Base-by-base conservation (phyloP, 176 grass and related monocot species). In the Tillandsia leiboldiana region DNA sequence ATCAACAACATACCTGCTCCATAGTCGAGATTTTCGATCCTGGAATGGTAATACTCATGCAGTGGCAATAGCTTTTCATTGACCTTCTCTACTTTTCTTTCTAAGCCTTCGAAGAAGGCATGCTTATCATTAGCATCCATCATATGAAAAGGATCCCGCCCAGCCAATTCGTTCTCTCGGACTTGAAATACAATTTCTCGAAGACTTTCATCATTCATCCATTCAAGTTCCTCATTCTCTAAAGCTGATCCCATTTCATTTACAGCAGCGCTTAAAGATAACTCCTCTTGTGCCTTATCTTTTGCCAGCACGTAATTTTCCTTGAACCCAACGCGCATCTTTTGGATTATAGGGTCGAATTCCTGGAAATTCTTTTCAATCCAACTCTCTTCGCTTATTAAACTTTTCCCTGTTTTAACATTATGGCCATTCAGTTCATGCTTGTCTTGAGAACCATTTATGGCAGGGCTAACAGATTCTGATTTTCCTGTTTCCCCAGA, bases 181-280 rank as follows among this genome's bases (percentile, higher is more conserved):
- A 80, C 78, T 71, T 80, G 51, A 80, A 80, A 80, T 67, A 80
- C 78, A 67, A 80, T 80, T 42, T 52, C 56, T n/a, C 63, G 62
- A 23, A 80, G 61, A 51, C 53, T 26, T 49, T 80, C 78, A 73
- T 73, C 70, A 65, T 73, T 73, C 78, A 80, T 66, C 78, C 78
- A 80, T 67, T 80, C 78, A 48, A 80, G 70, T 67, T 73, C 70
- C 20, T 67, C 53, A 73, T 68, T 17, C n/a, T 48, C 42, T 48
- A 17, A 24, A 6, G 29, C 15, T 23, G 58, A 69, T 42, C 52
- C 52, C 33, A 69, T 51, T 69, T 69, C 65, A 69, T 33, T 69
- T 61, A 77, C 67, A 18, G 59, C 52, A 17, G 74, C 17, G 27
- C 18, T 23, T 67, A 77, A 77, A 77, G 9, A 24, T 50, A 51